Evolutionary conservation across 306 rosid species (phyloP).

Genomic region (Rosa chinensis): DNA sequence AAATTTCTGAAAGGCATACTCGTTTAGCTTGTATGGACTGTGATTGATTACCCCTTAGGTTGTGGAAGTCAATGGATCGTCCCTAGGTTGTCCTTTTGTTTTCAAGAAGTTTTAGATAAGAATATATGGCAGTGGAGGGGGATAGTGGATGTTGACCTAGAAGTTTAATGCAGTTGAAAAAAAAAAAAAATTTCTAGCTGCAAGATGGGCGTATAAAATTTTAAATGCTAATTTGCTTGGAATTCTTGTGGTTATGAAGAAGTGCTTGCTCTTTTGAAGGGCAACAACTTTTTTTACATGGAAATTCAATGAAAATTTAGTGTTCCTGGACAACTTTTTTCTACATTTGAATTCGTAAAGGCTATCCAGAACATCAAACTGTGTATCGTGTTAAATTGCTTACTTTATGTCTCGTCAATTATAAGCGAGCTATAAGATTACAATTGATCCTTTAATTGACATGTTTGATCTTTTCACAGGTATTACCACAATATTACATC

Average conservation of each 20-base stretch:
- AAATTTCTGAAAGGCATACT: neutral
- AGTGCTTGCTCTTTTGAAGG: neutral
- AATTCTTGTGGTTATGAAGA: neutral
- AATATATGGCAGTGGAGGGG: neutral
- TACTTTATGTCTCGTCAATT: neutral
- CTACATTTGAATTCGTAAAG: neutral
- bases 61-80: neutral
- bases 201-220: neutral
- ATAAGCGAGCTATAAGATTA: neutral
- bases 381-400: neutral
- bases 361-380: neutral
- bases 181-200: neutral
- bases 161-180: neutral
- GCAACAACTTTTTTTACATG: neutral
- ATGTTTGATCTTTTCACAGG: conserved; percentile 46
- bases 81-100: neutral
- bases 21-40: neutral
- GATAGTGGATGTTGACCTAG: neutral
- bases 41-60: neutral
- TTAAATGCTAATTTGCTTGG: neutral
- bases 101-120: neutral
- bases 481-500: conserved; percentile 98
- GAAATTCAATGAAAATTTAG: neutral
- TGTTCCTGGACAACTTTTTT: neutral
- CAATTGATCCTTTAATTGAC: neutral